Evolutionary conservation across 257 asterid genomes (phyloP).

Genomic region (Datura wrightii): DNA sequence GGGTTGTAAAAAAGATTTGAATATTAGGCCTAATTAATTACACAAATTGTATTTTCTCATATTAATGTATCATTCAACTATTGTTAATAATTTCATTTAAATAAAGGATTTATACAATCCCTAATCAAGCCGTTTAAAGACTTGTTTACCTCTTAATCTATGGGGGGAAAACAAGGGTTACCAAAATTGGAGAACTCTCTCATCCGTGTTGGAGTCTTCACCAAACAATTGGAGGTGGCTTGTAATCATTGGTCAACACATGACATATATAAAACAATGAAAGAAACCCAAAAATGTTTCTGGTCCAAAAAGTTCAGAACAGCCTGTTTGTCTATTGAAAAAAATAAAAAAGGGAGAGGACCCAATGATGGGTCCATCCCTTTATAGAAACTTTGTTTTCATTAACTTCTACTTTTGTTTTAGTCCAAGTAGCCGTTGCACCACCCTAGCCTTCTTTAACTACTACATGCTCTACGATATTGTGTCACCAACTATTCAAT

Average conservation of each 20-base stretch:
- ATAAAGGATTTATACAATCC: too few relatives aligned
- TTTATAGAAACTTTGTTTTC: neutral
- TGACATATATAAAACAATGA: neutral
- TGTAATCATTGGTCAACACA: slow-evolving; percentile 10
- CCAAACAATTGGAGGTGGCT: slow-evolving; percentile 24
- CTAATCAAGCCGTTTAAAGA: neutral
- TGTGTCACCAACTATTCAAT: too few relatives aligned
- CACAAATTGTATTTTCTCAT: too few relatives aligned
- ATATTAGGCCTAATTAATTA: too few relatives aligned
- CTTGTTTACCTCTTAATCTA: neutral
- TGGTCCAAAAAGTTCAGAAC: slow-evolving; percentile 21
- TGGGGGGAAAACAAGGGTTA: neutral
- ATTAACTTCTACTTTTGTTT: slow-evolving; percentile 27
- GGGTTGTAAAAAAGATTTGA: too few relatives aligned
- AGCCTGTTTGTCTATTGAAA: slow-evolving; percentile 3
- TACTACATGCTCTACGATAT: too few relatives aligned
- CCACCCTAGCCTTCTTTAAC: slow-evolving; percentile 32
- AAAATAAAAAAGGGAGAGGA: neutral
- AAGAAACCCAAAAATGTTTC: neutral
- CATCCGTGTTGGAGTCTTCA: slow-evolving; percentile 26
- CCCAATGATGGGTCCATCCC: neutral
- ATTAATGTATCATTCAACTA: too few relatives aligned
- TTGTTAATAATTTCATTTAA: too few relatives aligned
- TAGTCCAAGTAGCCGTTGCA: slow-evolving; percentile 80
- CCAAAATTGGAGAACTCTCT: neutral